Evolutionary conservation across 2,329 filamentous ascomycete species (phyloP), one percentile per base, ranked within the genome.

Genomic region (Trichoderma koningii): DNA sequence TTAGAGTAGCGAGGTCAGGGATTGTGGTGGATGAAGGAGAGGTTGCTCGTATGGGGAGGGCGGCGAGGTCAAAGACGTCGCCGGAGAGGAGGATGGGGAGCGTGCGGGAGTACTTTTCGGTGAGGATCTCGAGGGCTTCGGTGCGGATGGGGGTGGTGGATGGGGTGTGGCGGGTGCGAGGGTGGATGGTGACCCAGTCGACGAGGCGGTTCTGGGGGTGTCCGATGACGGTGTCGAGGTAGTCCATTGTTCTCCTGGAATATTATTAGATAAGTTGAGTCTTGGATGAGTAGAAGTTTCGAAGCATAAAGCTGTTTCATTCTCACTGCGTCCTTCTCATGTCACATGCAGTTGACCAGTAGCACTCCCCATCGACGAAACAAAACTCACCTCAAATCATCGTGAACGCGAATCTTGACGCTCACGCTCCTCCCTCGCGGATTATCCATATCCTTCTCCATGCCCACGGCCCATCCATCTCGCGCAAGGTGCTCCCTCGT

Each of bases 151-250:
- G 86, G 1, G 80, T 79, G 30, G 81, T 86, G 41, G 85, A 88
- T 1, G 86, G 83, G 15, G 87, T 90, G 66, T 77, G 78, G 44
- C 85, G 80, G 52, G 83, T 85, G n/a, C 89, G 82, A 3, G 87
- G 88, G 73, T 91, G 89, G 63, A 91, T 87, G 44, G 88, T 90
- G 63, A 91, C 78, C 79, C 87, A 91, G 78, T 90, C 87, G 59
- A 89, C 82, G 34, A 84, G 80, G 10, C 83, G 78, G 67, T 80
- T 73, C 38, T 80, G 76, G 5, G 78, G 74, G 65, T 85, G 82
- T 1, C 81, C 82, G 53, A 90, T 79, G 9, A 91, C 85, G 0
- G 84, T 85, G 63, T 83, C 81, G 61, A 91, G 80, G 71, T 88
- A 90, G 70, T 87, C 83, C 63, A 88, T 80, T 5, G 85, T 86